Evolutionary conservation across 225 moss, liverwort and hornwort species (phyloP).

Genomic region (Antitrichia curtipendula): DNA sequence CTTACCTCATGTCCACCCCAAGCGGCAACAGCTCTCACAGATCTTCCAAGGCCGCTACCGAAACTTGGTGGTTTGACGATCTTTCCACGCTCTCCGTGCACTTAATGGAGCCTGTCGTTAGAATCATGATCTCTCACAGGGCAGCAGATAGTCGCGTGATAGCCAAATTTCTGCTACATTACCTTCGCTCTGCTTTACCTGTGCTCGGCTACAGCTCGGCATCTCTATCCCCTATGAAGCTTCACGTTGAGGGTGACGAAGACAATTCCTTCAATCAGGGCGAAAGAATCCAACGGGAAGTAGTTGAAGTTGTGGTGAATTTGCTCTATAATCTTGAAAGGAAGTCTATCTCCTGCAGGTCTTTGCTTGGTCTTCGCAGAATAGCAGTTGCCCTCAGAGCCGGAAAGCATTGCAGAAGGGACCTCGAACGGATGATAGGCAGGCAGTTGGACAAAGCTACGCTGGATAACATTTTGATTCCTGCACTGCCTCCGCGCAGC

Average conservation of each 20-base stretch:
- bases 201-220: conserved; percentile 49
- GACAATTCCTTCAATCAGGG: conserved; percentile 36
- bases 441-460: conserved; percentile 84
- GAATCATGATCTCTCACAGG: conserved; percentile 35
- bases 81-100: conserved; percentile 67
- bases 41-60: conserved; percentile 57
- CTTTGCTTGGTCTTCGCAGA: conserved; percentile 71
- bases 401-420: conserved; percentile 54
- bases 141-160: conserved; percentile 54
- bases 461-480: conserved; percentile 71
- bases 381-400: conserved; percentile 58
- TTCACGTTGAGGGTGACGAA: conserved; percentile 31
- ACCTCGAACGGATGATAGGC: conserved; percentile 82
- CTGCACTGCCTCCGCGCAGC: conserved; percentile 64
- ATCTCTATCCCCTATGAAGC: conserved; percentile 55
- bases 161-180: conserved; percentile 78
- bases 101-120: conserved; percentile 75
- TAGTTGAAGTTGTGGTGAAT: conserved; percentile 65
- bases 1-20: conserved; percentile 42
- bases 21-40: conserved; percentile 68
- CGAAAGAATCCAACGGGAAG: conserved; percentile 46
- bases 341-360: conserved; percentile 66
- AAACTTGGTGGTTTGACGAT: conserved; percentile 93
- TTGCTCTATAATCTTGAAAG: conserved; percentile 48
- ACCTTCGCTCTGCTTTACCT: conserved; percentile 66